Evolutionary conservation across 2,329 filamentous ascomycete genomes (phyloP), one percentile per base, ranked within the genome.

Genomic region (Scopulariopsis brevicaulis): DNA sequence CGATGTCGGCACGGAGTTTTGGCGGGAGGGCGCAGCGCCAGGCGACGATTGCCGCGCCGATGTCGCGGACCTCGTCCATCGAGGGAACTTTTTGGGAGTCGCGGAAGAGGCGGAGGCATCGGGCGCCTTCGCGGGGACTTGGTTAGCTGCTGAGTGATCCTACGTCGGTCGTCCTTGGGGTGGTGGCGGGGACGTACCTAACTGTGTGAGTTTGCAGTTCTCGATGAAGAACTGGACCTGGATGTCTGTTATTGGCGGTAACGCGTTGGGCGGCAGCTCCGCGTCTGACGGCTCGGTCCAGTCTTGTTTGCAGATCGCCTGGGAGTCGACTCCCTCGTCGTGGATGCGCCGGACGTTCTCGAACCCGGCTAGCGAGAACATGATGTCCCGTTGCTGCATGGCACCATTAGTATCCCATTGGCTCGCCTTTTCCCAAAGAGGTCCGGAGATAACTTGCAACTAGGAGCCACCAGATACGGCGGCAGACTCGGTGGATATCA

Each of bases 381-480:
- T 35, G 28, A 58, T 28, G 35, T 58, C 56, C n/a, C 56, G 50
- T 58, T 58, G 56, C 32, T 58, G n/a, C 6, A 35, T 18, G 12
- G 14, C 15, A 52, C 28, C 6, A 20, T 32, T 53, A 53, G 22
- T 18, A 20, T 22, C 40, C 46, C 22, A 6, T 14, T 32, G n/a
- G n/a, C n/a, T n/a, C n/a, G n/a, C 20, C 22, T 22, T 34, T 12
- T 32, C 20, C n/a, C n/a, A n/a, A n/a, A n/a, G n/a, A n/a, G n/a
- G n/a, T n/a, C n/a, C n/a, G n/a, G n/a, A n/a, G n/a, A n/a, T n/a
- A n/a, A 43, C 56, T 58, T 53, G 40, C 56, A 37, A 53, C 52
- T 25, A 58, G 48, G 12, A 58, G 14, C 56, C 56, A 58, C 56
- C 56, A 58, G 24, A 53, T 58, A 20, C 56, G 48, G 4, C 56